Evolutionary conservation across 148 eudicot genomes (phyloP), one percentile per base, ranked within the genome.

Genomic region (Linanthus parryae): DNA sequence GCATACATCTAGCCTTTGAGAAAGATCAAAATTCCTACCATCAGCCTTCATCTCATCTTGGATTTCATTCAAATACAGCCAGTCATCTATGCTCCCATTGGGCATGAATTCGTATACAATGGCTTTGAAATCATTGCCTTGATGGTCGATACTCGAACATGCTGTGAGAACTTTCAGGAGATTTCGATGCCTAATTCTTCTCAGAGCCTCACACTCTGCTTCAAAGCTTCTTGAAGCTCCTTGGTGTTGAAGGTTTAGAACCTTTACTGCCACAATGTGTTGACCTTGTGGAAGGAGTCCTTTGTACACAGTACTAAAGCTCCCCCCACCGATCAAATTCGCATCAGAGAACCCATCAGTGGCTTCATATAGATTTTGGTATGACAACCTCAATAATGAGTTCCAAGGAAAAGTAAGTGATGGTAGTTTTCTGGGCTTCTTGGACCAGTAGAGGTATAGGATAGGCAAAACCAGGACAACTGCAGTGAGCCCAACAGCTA

Each of bases 51-150:
- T 65, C 56, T 31, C 26, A 56, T 39, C 64, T 73, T 45, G n/a
- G n/a, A n/a, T n/a, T 52, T 63, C 0, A 75, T 69, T 7, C n/a
- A 22, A 15, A 80, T 62, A n/a, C n/a, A n/a, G n/a, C 79, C 75
- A 74, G 30, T 65, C 68, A 30, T 62, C 74, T 51, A 74, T 49
- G 48, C 61, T 65, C 39, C 79, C 79, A 11, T 65, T 65, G 3
- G 51, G 48, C 72, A 69, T 65, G 59, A 39, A 69, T 48, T 65
- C 75, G 12, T 52, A 74, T 0, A 74, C 40, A 17, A 74, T 52
- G 23, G 75, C 75, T 4, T 65, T 41, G 54, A 74, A 74, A 8
- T 57, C 68, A n/a, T 11, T 44, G 25, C 49, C 49, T 44, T 28
- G 61, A 14, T 12, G 35, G 52, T 70, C 78, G 9, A 69, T 18